Evolutionary conservation across 1,284 basidiomycete species (phyloP).

Genomic region (Tilletia walkeri): DNA sequence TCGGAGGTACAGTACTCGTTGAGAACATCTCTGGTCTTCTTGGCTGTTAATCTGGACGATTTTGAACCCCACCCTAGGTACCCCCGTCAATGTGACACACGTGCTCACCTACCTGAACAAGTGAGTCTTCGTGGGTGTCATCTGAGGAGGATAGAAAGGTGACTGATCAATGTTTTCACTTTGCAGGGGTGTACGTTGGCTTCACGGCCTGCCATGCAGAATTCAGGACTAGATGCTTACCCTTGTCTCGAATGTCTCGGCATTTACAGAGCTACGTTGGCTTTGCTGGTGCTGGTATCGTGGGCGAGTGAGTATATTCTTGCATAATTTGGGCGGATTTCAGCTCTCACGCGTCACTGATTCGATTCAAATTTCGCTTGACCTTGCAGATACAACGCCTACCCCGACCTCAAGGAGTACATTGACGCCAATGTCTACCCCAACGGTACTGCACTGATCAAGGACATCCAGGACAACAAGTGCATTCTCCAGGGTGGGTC

Average conservation of each 20-base stretch:
- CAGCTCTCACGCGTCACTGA: neutral
- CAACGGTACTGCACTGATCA: slow-evolving; percentile 23
- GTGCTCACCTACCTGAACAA: slow-evolving; percentile 22
- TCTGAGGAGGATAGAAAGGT: neutral
- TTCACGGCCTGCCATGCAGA: neutral
- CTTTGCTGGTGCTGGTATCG: slow-evolving; percentile 40
- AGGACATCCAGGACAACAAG: slow-evolving; percentile 25
- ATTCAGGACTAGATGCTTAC: no score
- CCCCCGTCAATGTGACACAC: slow-evolving; percentile 34
- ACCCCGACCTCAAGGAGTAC: slow-evolving; percentile 19
- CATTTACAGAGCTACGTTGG: slow-evolving; percentile 29
- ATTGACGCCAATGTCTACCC: slow-evolving; percentile 25
- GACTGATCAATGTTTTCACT: no score
- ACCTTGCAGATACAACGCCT: slow-evolving; percentile 23
- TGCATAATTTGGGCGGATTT: neutral
- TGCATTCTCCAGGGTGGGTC: slow-evolving; percentile 25
- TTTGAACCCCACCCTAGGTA: neutral
- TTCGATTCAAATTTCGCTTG: slow-evolving; percentile 22
- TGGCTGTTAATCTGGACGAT: no score
- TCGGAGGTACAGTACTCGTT: neutral
- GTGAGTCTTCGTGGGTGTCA: neutral
- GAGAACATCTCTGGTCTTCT: no score
- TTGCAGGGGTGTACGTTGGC: neutral
- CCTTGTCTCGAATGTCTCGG: neutral
- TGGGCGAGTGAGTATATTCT: slow-evolving; percentile 22